Evolutionary conservation across 805 yeast genomes (phyloP), one percentile per base, ranked within the genome.

Genomic region (Peterozyma toletana): DNA sequence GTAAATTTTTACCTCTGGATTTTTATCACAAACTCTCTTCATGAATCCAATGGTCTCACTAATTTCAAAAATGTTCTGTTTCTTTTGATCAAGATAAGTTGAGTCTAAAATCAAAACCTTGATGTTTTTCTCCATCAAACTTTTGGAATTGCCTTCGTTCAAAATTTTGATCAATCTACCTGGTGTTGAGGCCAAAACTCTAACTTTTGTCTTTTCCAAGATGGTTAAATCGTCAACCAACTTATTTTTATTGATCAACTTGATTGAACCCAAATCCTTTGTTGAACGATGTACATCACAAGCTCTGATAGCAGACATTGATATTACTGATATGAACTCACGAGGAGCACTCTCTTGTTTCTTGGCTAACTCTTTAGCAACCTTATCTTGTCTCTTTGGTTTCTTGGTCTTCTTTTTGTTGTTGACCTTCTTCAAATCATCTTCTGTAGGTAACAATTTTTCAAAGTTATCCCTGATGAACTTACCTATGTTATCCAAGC

Each of bases 251-350:
- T 82, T 76, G 54, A 87, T 86, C 39, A 87, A 58, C 58, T 86
- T 87, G 39, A 86, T 53, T 3, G 88, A 75, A 0, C 80, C 75
- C 72, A 35, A 67, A 44, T 53, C 71, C 57, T 62, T 70, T 43
- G 75, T 60, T 1, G 85, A 78, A 50, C 96, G 74, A 56, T 76
- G 83, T 2, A 88, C 72, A 54, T 90, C 96, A 55, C 96, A 91
- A 2, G 88, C 93, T 51, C 97, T 73, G 18, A 88, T 67, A 10
- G 96, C 93, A 0, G 96, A 86, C 69, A 84, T 74, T 0, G 90
- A 73, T 13, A 83, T 54, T 1, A 82, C 62, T 13, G 82, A 61
- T 50, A 78, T 58, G 62, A 73, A 66, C 43, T 73, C 71, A 29
- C 73, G 60, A 30, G 63, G 68, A 1, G 10, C 38, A 44, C 14